A percentile compares a stretch with the other conserved stretches of the same genome.
phyloP scores from a whole-genome alignment of 225 moss, liverwort and hornwort species.

The Thuidium tamariscinum region DNA sequence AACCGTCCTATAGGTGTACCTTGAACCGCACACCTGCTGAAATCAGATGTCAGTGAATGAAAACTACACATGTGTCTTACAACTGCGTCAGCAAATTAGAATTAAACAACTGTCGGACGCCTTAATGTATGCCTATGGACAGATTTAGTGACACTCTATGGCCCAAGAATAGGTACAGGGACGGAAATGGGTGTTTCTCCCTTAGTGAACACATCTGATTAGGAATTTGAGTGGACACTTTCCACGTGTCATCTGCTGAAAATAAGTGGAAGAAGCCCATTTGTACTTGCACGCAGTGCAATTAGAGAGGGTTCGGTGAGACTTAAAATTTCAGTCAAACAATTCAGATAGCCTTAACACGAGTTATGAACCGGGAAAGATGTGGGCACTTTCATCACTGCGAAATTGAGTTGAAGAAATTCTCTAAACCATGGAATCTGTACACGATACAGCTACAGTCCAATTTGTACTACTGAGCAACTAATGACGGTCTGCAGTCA shows the following conservation, averaged over 20 bases:
- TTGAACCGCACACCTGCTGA: no score
- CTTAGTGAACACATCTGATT: background rate
- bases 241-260: background rate
- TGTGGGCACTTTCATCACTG: background rate
- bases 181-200: no score
- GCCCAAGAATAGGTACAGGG: no score
- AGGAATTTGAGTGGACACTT: background rate
- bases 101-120: no score
- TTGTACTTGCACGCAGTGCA: background rate
- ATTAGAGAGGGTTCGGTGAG: background rate
- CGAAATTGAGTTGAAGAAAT: background rate
- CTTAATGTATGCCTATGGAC: no score
- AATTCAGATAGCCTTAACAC: background rate
- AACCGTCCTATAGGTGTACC: no score
- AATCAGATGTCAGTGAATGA: no score
- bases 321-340: background rate
- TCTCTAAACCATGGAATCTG: conserved; percentile 1
- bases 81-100: no score
- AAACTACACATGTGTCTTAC: no score
- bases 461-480: conserved; percentile 2
- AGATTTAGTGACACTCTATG: no score
- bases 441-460: conserved; percentile 5
- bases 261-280: background rate
- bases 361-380: background rate
- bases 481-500: background rate